phyloP scores from a whole-genome alignment of 352 stramenopile genomes.

The Blastocystis sp. region DNA sequence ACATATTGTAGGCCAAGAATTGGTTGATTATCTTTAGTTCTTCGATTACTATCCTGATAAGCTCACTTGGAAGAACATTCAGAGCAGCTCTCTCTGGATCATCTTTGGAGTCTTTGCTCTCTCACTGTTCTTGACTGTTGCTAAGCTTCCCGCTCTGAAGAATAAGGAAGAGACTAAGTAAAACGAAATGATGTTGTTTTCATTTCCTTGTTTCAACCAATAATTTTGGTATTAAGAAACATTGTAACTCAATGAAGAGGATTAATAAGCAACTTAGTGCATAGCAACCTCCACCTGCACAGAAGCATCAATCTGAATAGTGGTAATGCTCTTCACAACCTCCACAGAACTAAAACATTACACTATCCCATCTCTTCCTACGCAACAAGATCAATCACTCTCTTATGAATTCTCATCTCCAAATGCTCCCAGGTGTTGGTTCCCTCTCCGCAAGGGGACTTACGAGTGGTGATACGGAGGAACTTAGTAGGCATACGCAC shows the following conservation, averaged over 20 bases:
- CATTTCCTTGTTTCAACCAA: background rate
- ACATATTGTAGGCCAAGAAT: slow-evolving; percentile 15
- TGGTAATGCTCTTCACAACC: slow-evolving; percentile 98
- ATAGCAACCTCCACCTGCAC: slow-evolving; percentile 54
- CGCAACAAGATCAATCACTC: slow-evolving; percentile 95
- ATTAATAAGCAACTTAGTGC: background rate
- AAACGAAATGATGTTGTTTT: slow-evolving; percentile 38
- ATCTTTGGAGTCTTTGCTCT: slow-evolving; percentile 55
- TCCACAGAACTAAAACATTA: slow-evolving; percentile 75
- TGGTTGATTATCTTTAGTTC: slow-evolving; percentile 11
- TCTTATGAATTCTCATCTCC: slow-evolving; percentile 97
- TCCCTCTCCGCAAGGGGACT: slow-evolving; percentile 86
- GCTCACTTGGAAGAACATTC: slow-evolving; percentile 62
- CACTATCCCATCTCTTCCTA: background rate
- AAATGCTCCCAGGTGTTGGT: slow-evolving; percentile 90
- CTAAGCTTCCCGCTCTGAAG: slow-evolving; percentile 55
- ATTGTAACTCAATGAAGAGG: background rate
- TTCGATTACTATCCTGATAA: slow-evolving; percentile 62
- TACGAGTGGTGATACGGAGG: slow-evolving; percentile 92
- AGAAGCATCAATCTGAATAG: slow-evolving; percentile 72
- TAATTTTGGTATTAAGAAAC: background rate
- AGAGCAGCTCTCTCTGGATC: slow-evolving; percentile 53
- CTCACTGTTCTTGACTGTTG: slow-evolving; percentile 21
- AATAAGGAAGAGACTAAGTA: slow-evolving; percentile 30
- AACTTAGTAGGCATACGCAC: slow-evolving; percentile 97